A percentile compares a stretch with the other conserved stretches of the same genome.
Conservation (phyloP, 2,329 filamentous ascomycete species). For the Colletotrichum filicis region DNA sequence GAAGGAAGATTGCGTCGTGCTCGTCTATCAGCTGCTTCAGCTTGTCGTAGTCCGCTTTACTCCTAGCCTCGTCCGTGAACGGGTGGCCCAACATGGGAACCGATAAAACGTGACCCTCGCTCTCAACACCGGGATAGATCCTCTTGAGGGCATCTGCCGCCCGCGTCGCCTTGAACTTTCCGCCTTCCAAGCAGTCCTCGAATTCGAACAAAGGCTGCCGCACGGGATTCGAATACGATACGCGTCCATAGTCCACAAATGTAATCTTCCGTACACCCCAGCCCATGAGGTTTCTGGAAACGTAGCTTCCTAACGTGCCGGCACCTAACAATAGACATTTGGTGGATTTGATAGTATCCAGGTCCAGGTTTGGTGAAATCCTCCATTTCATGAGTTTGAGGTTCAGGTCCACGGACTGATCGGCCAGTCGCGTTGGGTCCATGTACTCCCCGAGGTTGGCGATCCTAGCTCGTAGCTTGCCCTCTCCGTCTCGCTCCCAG, state of each 20-base stretch:
- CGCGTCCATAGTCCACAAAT: constrained; percentile 91
- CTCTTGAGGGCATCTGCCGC: constrained; percentile 84
- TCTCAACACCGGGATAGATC: constrained; percentile 92
- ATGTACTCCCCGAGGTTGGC: constrained; percentile 92
- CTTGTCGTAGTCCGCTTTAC: constrained; percentile 78
- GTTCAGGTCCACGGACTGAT: constrained; percentile 95
- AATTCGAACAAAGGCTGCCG: constrained; percentile 94
- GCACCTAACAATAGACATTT: constrained; percentile 92
- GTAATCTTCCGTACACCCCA: constrained; percentile 97
- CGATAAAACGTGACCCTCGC: constrained; percentile 81
- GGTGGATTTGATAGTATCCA: constrained; percentile 89
- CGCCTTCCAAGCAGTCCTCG: constrained; percentile 86
- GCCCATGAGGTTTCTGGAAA: constrained; percentile 89
- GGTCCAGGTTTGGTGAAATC: constrained; percentile 86
- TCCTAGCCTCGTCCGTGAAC: constrained; percentile 76
- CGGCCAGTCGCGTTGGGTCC: constrained; percentile 87
- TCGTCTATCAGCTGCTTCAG: constrained; percentile 80
- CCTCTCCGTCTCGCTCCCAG: constrained; percentile 87
- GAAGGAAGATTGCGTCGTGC: constrained; percentile 93
- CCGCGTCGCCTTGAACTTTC: constrained; percentile 82
- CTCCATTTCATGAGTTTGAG: constrained; percentile 99
- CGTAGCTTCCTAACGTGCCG: constrained; percentile 93
- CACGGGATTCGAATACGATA: constrained; percentile 97
- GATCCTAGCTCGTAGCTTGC: constrained; percentile 81
- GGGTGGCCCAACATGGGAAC: constrained; percentile 98